These are phyloP conservation scores for Zarea fungicola DNA, from an alignment of 2,329 filamentous ascomycete species.

Conservation along the genomic window DNA sequence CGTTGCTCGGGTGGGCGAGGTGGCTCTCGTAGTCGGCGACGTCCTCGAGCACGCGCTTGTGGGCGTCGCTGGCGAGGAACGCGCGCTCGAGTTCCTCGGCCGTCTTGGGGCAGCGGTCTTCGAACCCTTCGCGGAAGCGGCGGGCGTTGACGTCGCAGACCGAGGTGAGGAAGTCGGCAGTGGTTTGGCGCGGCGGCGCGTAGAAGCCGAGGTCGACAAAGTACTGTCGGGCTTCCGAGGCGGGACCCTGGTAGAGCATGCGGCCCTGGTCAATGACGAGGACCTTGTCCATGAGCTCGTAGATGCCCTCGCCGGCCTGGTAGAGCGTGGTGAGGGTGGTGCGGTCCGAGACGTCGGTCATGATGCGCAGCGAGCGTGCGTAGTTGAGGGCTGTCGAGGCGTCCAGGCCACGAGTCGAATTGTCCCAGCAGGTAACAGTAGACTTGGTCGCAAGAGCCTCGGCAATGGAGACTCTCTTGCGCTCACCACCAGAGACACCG, in stretches of 20 bases:
- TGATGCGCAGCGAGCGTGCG: slow-evolving; percentile 61
- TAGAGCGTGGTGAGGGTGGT: slow-evolving; percentile 40
- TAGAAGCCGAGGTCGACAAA: slow-evolving; percentile 68
- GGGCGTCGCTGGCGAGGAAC: slow-evolving; percentile 58
- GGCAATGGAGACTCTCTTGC: slow-evolving; percentile 74
- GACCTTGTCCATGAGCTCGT: slow-evolving; percentile 67
- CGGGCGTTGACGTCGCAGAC: slow-evolving; percentile 70
- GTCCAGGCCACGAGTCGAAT: slow-evolving; percentile 74
- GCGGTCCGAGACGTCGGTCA: slow-evolving; percentile 70
- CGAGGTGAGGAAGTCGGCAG: slow-evolving; percentile 71
- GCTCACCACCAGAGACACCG: slow-evolving; percentile 73
- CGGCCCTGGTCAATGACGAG: slow-evolving; percentile 69
- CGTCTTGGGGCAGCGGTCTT: slow-evolving; percentile 61
- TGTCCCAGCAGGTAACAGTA: slow-evolving; percentile 73
- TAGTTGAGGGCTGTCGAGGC: slow-evolving; percentile 75
- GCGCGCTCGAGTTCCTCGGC: slow-evolving; percentile 60
- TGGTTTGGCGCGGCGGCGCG: slow-evolving; percentile 66
- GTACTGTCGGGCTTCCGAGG: slow-evolving; percentile 59
- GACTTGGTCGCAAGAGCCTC: slow-evolving; percentile 71
- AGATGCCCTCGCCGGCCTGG: slow-evolving; percentile 40
- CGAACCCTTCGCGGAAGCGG: slow-evolving; percentile 57
- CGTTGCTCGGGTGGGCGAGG: slow-evolving; percentile 47
- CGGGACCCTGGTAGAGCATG: slow-evolving; percentile 62
- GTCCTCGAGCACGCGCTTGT: slow-evolving; percentile 54
- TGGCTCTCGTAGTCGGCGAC: slow-evolving; percentile 44